Percentiles rank a stretch among this genome's conserved stretches.
These are phyloP conservation scores for Singerocomus inundabilis DNA, from an alignment of 1,284 basidiomycete species.

Conservation along the genomic window DNA sequence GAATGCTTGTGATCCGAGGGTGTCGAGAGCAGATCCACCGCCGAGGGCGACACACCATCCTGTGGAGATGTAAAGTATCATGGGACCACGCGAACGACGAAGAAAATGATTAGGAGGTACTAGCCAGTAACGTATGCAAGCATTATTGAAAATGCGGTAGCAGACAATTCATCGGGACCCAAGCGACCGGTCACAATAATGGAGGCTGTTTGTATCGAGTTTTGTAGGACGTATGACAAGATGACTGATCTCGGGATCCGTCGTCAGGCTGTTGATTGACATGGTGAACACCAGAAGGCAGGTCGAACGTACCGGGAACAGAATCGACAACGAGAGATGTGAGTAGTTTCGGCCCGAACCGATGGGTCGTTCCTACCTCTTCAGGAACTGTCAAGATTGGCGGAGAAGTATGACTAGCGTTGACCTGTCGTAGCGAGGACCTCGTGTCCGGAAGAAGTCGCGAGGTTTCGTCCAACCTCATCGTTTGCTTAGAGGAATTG, in stretches of 20 bases:
- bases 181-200: constrained; percentile 63
- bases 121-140: constrained; percentile 74
- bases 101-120: constrained; percentile 36
- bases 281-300: too few species aligned
- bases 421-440: constrained; percentile 7
- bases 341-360: constrained; percentile 37
- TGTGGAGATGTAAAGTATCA: constrained; percentile 41
- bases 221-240: constrained; percentile 67
- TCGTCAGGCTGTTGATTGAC: too few species aligned
- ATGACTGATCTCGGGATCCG: constrained; percentile 42
- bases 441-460: constrained; percentile 21
- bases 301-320: constrained; percentile 48
- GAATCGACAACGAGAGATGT: constrained; percentile 52
- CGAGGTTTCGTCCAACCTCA: constrained; percentile 23
- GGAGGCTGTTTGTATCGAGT: constrained; percentile 66
- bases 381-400: constrained; percentile 18
- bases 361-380: constrained; percentile 19
- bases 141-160: constrained; percentile 72
- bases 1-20: constrained; percentile 72
- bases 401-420: constrained; percentile 7
- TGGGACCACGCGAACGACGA: constrained; percentile 46
- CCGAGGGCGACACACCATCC: constrained; percentile 76
- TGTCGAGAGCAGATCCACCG: constrained; percentile 75
- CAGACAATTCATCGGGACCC: constrained; percentile 66
- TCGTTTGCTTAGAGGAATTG: constrained; percentile 7